Evolutionary conservation across 2,329 filamentous ascomycete genomes (phyloP).

Genomic region (Chalaropsis ovoidea): DNA sequence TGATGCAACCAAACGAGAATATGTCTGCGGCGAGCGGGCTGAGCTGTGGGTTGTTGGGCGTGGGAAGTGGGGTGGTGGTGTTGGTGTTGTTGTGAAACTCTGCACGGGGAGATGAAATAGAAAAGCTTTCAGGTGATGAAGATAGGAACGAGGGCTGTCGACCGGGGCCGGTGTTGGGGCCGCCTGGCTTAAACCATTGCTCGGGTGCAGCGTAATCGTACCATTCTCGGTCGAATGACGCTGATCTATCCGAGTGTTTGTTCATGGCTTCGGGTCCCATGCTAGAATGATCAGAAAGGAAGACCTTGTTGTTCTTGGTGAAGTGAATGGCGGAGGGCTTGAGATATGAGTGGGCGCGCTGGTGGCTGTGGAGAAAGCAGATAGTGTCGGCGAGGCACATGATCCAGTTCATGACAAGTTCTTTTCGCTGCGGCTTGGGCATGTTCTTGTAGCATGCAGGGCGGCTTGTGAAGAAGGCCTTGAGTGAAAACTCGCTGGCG

Average conservation of each 20-base stretch:
- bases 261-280: conserved; percentile 38
- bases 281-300: conserved; percentile 52
- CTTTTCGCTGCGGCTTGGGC: conserved; percentile 48
- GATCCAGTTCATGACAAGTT: conserved; percentile 60
- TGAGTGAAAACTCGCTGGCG: conserved; percentile 55
- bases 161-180: conserved; percentile 32
- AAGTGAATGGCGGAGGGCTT: conserved; percentile 61
- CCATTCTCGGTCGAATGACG: conserved; percentile 53
- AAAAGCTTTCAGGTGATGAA: conserved; percentile 34
- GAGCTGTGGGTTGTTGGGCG: conserved; percentile 38
- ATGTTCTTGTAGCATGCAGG: conserved; percentile 54
- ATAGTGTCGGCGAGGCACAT: conserved; percentile 61
- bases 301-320: conserved; percentile 53
- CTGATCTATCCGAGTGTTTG: conserved; percentile 36
- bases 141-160: conserved; percentile 29
- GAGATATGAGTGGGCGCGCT: conserved; percentile 57
- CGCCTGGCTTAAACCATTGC: conserved; percentile 41
- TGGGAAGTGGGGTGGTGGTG: conserved; percentile 33
- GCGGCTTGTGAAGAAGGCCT: conserved; percentile 54
- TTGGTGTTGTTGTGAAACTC: conserved; percentile 29
- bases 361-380: conserved; percentile 55
- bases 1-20: conserved; percentile 63
- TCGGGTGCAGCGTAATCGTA: conserved; percentile 69
- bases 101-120: conserved; percentile 31
- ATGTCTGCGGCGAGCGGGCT: conserved; percentile 55